Evolutionary conservation across 2,329 filamentous ascomycete species (phyloP).

Genomic region (Neonectria ditissima): DNA sequence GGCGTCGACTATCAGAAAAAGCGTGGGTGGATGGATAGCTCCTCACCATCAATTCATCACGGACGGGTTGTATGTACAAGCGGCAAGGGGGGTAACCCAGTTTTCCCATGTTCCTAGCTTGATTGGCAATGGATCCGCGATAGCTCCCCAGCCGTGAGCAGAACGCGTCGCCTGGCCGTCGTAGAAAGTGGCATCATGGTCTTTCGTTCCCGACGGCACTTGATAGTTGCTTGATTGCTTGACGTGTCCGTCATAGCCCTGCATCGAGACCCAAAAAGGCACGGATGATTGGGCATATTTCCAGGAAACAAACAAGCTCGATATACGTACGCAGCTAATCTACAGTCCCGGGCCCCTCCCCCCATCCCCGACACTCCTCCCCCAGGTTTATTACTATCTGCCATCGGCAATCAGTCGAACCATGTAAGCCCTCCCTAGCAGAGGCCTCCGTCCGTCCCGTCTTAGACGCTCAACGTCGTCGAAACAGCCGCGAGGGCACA

Average conservation of each 20-base stretch:
- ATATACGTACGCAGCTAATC: neutral
- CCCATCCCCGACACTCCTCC: neutral
- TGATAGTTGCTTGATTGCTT: too few species aligned
- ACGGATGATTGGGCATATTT: neutral
- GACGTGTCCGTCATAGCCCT: neutral
- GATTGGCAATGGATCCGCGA: neutral
- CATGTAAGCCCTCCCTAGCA: neutral
- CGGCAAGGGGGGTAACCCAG: neutral
- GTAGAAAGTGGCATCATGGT: constrained; percentile 1
- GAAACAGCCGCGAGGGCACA: constrained; percentile 48
- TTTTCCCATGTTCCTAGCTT: neutral
- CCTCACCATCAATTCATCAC: too few species aligned
- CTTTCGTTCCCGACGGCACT: neutral
- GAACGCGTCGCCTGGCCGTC: neutral
- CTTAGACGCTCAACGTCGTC: constrained; percentile 38
- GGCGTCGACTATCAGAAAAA: neutral
- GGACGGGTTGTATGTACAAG: neutral
- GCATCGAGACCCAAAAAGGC: too few species aligned
- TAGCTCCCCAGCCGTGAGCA: neutral
- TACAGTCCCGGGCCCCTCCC: neutral
- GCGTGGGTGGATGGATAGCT: too few species aligned
- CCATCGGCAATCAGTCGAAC: neutral
- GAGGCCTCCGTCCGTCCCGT: neutral
- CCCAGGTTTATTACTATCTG: neutral
- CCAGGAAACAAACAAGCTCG: neutral